Evolutionary conservation across 345 rosid species (phyloP), one percentile per base, ranked within the genome.

Genomic region (Bretschneidera sinensis): DNA sequence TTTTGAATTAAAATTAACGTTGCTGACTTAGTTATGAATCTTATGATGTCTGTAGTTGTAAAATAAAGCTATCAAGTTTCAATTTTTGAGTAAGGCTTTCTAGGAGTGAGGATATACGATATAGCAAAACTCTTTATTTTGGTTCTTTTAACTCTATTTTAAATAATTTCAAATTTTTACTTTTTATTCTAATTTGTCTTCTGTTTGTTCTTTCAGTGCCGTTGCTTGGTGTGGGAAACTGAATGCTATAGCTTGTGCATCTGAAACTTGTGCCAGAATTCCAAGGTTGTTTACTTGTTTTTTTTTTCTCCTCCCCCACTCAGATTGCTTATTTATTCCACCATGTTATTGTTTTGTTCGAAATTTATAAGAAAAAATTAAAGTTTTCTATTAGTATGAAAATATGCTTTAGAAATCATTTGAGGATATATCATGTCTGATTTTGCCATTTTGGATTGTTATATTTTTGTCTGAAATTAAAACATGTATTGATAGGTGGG

Each of bases 221-320:
- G 96, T 94, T 74, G 91, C 99, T 51, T 94, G 99, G 99, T 94
- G 97, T 76, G 99, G 99, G 33, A 94, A 86, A 81, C 75, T 94
- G 78, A 94, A 94, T 71, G 97, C 96, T n/a, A 88, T 94, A 51
- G 99, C 99, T 69, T 94, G 99, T 70, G 99, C 99, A 47, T 86
- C 99, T 0, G 99, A 94, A 65, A 94, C 99, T 58, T 94, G 99
- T 71, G 99, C 99, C 0, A 78, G 99, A 72, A 94, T 94, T 72
- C 97, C 99, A 7, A 86, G 99, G 99, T 90, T 49, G 50, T n/a
- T n/a, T n/a, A n/a, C n/a, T n/a, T n/a, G 0, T 14, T 65, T 11
- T 21, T 51, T 13, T 43, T 19, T 15, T 64, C 16, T 39, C 1
- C 45, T 39, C 15, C 45, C 45, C 15, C n/a, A n/a, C 10, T 39